Percentiles rank a stretch among this genome's conserved stretches.
These are phyloP conservation scores for Pichia manshurica DNA, from an alignment of 805 yeast species.

Conservation along the genomic window DNA sequence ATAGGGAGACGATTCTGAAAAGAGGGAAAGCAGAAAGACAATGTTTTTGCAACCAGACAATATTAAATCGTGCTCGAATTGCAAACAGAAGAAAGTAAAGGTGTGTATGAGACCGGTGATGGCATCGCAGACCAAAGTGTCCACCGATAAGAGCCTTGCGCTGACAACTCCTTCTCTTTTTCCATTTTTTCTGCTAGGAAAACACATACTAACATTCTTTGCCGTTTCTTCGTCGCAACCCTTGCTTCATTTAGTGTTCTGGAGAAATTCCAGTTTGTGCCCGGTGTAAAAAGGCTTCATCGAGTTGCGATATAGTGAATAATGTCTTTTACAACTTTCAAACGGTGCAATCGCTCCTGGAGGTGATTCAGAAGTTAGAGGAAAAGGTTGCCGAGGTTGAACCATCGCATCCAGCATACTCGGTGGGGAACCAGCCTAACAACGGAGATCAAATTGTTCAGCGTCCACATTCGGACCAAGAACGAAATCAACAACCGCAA, in stretches of 20 bases:
- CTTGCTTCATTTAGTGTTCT: slow-evolving; percentile 16
- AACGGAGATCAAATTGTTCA: too few species aligned
- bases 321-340: slow-evolving; percentile 21
- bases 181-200: too few species aligned
- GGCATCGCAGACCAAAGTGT: too few species aligned
- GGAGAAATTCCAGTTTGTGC: slow-evolving; percentile 21
- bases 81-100: slow-evolving; percentile 22
- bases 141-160: too few species aligned
- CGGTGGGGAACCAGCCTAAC: too few species aligned
- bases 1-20: too few species aligned
- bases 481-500: background rate
- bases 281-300: slow-evolving; percentile 17
- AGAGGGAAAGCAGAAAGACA: too few species aligned
- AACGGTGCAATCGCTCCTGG: slow-evolving; percentile 17
- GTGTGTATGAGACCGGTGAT: slow-evolving; percentile 14
- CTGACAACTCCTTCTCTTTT: background rate
- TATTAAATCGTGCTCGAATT: slow-evolving; percentile 20
- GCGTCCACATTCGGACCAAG: too few species aligned
- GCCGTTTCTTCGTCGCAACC: too few species aligned
- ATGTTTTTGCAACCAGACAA: slow-evolving; percentile 16
- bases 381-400: slow-evolving; percentile 1
- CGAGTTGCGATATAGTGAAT: slow-evolving; percentile 19
- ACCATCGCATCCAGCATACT: too few species aligned
- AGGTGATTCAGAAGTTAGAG: slow-evolving; percentile 16
- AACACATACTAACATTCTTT: slow-evolving; percentile 1